phyloP scores from a whole-genome alignment of 306 rosid genomes.

The Echinosophora koreensis region DNA sequence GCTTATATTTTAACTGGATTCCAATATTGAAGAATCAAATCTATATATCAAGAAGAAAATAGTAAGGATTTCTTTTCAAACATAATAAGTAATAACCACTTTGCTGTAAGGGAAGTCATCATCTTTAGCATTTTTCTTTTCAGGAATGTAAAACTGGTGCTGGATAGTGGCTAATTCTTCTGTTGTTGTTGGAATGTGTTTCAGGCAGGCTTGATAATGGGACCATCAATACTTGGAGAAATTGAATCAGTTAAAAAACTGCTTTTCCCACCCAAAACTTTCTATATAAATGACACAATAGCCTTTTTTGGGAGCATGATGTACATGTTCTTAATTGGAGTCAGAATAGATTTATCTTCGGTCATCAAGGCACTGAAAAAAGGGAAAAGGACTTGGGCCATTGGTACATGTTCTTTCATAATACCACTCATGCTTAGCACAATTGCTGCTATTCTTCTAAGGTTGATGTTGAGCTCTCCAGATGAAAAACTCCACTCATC shows the following conservation, averaged over 20 bases:
- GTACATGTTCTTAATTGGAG: slow-evolving; percentile 62
- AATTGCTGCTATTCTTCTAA: not conserved
- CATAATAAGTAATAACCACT: not conserved
- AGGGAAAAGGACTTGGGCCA: slow-evolving; percentile 58
- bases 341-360: slow-evolving; percentile 51
- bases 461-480: not conserved
- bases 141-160: not conserved
- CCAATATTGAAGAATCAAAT: not conserved
- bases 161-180: not conserved
- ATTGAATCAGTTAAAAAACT: not conserved
- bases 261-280: slow-evolving; percentile 51
- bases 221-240: slow-evolving; percentile 61
- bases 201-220: slow-evolving; percentile 60
- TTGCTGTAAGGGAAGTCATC: not conserved
- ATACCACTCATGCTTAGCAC: slow-evolving; percentile 37
- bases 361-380: not conserved
- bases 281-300: slow-evolving; percentile 52
- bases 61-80: not conserved
- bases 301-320: slow-evolving; percentile 60
- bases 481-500: slow-evolving; percentile 21
- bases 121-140: not conserved
- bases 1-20: not conserved
- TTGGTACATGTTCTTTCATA: slow-evolving; percentile 45
- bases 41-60: not conserved
- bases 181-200: not conserved